phyloP scores from a whole-genome alignment of 495 filamentous ascomycete genomes.

The Bacidia gigantensis region DNA sequence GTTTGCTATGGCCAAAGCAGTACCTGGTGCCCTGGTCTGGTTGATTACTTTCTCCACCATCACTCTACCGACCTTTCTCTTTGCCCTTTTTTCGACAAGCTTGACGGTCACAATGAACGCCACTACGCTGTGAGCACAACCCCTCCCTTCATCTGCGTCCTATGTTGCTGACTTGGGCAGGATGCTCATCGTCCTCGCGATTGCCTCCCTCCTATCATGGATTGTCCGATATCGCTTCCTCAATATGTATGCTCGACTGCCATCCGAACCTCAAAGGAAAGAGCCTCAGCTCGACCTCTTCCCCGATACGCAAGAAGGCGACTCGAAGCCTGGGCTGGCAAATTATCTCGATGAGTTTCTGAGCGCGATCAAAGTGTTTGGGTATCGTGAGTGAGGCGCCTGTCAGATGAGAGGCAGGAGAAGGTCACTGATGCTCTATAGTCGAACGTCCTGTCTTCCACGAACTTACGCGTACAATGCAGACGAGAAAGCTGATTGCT shows the following conservation, averaged over 20 bases:
- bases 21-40: conserved; percentile 72
- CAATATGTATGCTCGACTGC: conserved; percentile 88
- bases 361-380: conserved; percentile 98
- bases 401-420: not conserved
- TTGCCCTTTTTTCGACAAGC: conserved; percentile 88
- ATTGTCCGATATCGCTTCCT: conserved; percentile 85
- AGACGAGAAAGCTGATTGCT: conserved; percentile 88
- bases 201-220: conserved; percentile 77
- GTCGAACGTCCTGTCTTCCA: conserved; percentile 93
- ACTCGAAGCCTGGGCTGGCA: conserved; percentile 76
- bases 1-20: conserved; percentile 40
- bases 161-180: conserved; percentile 29
- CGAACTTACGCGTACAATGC: conserved; percentile 94
- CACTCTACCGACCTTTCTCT: conserved; percentile 77
- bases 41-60: conserved; percentile 74
- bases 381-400: conserved; percentile 41
- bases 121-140: conserved; percentile 68
- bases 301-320: conserved; percentile 79
- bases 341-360: conserved; percentile 97
- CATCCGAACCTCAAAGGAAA: conserved; percentile 88
- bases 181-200: conserved; percentile 59
- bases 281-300: conserved; percentile 92
- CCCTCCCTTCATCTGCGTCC: not conserved
- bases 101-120: conserved; percentile 97
- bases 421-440: conserved; percentile 3